phyloP scores from a whole-genome alignment of 495 filamentous ascomycete species.

The Podospora comata region DNA sequence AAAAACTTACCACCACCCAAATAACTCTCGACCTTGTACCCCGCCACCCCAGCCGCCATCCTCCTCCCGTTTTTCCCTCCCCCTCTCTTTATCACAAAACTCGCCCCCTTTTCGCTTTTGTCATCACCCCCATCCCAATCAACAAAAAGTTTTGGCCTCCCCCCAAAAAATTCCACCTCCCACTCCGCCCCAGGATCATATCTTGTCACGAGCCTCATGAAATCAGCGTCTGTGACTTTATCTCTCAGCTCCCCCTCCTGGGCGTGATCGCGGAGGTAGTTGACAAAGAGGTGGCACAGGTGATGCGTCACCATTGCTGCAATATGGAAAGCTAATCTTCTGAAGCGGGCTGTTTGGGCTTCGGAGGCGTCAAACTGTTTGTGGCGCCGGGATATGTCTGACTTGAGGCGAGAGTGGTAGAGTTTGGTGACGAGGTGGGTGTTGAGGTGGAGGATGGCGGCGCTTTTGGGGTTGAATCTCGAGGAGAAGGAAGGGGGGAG shows the following conservation, averaged over 20 bases:
- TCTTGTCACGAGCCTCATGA: slow-evolving; percentile 20
- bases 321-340: slow-evolving; percentile 25
- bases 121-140: slow-evolving; percentile 12
- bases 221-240: slow-evolving; percentile 20
- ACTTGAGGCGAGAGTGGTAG: slow-evolving; percentile 24
- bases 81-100: slow-evolving; percentile 22
- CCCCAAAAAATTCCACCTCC: slow-evolving; percentile 27
- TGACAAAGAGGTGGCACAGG: slow-evolving; percentile 26
- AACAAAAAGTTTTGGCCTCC: slow-evolving; percentile 24
- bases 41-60: slow-evolving; percentile 17
- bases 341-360: slow-evolving; percentile 13
- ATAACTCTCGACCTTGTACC: slow-evolving; percentile 24
- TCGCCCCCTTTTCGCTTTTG: slow-evolving; percentile 16
- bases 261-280: slow-evolving; percentile 18
- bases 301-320: slow-evolving; percentile 26
- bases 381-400: slow-evolving; percentile 18
- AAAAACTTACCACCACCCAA: slow-evolving; percentile 22
- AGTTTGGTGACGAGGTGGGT: slow-evolving; percentile 24
- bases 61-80: slow-evolving; percentile 11
- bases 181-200: slow-evolving; percentile 26
- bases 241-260: neutral
- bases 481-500: neutral
- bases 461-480: slow-evolving; percentile 21
- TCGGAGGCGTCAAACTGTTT: slow-evolving; percentile 10
- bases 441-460: slow-evolving; percentile 24